Evolutionary conservation across 805 yeast genomes (phyloP), one percentile per base, ranked within the genome.

Genomic region (Saccharomycopsis schoenii): DNA sequence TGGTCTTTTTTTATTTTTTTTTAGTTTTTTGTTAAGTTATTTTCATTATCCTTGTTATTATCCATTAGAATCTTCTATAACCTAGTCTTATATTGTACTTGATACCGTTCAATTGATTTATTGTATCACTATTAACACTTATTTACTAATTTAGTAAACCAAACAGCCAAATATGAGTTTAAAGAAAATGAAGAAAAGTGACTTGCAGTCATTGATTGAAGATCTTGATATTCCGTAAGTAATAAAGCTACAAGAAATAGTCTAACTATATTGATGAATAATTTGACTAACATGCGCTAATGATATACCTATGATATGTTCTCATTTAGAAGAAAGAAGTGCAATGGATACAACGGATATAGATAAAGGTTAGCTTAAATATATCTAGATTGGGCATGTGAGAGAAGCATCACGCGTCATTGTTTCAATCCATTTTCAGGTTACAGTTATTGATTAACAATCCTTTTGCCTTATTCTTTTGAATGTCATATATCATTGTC

Each of bases 191-290:
- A 74, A 70, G 60, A 77, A 77, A 68, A 67, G 69, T 39, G 72
- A 71, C 24, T 71, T 77, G 58, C 70, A 72, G 60, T 69, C 69
- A 19, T 66, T 77, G 56, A 77, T 79, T 21, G 62, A 67, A 15
- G 69, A 68, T 42, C 71, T 77, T 62, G 70, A 70, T 36, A 63
- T 77, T 59, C 66, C 65, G 77, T 73, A 65, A 34, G 58, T 47
- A 47, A 24, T 14, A 29, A 6, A 29, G 34, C 12, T 12, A 37
- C 10, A 37, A 9, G 12, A 14, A 9, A 12, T 12, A 37, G 10
- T 14, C 41, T 4, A 2, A 9, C 4, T 11, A 37, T 11, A 2
- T 12, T 37, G 3, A 37, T 37, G 41, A 12, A 37, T 21, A 12
- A 12, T 47, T 21, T 24, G 34, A 47, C 52, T 47, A 47, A 47